Evolutionary conservation across 495 filamentous ascomycete genomes (phyloP).

Genomic region (Podospora conica): DNA sequence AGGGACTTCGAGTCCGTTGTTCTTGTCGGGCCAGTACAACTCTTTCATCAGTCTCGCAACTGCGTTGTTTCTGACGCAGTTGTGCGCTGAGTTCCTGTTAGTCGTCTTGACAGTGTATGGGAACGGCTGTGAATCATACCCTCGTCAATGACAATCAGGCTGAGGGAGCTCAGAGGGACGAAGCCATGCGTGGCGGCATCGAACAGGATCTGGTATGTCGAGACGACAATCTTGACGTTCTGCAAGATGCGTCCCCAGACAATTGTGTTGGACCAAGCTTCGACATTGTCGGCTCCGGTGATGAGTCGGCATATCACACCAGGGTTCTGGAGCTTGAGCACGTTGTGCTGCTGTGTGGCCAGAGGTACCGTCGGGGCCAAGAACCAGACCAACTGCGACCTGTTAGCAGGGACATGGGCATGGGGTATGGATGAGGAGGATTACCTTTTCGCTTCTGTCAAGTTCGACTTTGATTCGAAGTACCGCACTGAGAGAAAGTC

Average conservation of each 20-base stretch:
- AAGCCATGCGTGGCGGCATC: constrained; percentile 81
- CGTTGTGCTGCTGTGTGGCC: constrained; percentile 63
- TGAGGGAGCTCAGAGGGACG: constrained; percentile 57
- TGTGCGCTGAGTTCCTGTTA: constrained; percentile 53
- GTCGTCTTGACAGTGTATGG: not conserved
- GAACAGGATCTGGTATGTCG: constrained; percentile 67
- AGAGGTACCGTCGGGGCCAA: constrained; percentile 72
- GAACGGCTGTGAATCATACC: constrained; percentile 39
- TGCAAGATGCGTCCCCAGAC: constrained; percentile 68
- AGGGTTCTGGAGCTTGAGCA: constrained; percentile 57
- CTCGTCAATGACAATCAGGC: constrained; percentile 85
- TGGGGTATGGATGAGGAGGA: constrained; percentile 2
- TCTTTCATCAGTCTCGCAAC: constrained; percentile 72
- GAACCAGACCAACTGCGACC: constrained; percentile 72
- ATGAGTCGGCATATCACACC: constrained; percentile 58
- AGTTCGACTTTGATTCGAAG: constrained; percentile 71
- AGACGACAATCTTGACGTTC: constrained; percentile 66
- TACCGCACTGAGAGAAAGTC: constrained; percentile 55
- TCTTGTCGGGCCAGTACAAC: constrained; percentile 53
- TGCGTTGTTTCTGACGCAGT: constrained; percentile 58
- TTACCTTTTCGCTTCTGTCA: constrained; percentile 58
- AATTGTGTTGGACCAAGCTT: constrained; percentile 65
- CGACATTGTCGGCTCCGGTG: constrained; percentile 61
- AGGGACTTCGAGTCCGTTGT: constrained; percentile 46
- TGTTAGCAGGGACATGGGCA: constrained; percentile 12